These are phyloP conservation scores for Aspergillus sp. DNA, from an alignment of 2,329 filamentous ascomycete species.

Conservation along the genomic window DNA sequence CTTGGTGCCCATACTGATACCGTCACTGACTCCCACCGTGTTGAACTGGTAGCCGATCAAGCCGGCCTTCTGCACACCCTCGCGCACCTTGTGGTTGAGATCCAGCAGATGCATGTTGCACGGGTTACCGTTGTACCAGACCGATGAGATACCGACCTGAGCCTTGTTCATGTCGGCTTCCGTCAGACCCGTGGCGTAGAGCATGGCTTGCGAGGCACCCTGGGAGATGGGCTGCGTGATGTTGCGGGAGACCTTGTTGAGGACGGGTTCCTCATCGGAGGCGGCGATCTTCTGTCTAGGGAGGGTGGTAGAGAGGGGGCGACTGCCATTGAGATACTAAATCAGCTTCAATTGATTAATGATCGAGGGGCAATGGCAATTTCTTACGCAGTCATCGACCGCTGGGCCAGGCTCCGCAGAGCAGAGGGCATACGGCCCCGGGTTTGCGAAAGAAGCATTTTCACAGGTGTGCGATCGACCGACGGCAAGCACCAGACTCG, in stretches of 20 bases:
- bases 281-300: constrained; percentile 41
- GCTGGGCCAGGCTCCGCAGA: constrained; percentile 22
- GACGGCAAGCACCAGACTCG: neutral
- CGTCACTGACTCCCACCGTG: constrained; percentile 96
- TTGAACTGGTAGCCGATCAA: constrained; percentile 97
- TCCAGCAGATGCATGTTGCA: constrained; percentile 99
- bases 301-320: constrained; percentile 45
- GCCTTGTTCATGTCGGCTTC: constrained; percentile 92
- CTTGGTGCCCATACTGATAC: constrained; percentile 95
- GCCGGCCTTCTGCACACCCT: constrained; percentile 71
- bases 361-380: neutral
- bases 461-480: constrained; percentile 5
- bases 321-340: constrained; percentile 20
- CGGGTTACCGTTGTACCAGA: constrained; percentile 97
- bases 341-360: neutral
- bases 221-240: constrained; percentile 98
- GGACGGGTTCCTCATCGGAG: constrained; percentile 50
- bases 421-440: constrained; percentile 30
- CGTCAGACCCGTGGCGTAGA: constrained; percentile 88
- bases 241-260: constrained; percentile 80
- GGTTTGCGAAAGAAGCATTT: constrained; percentile 31
- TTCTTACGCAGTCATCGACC: constrained; percentile 11
- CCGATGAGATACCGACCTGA: constrained; percentile 95
- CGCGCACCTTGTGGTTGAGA: constrained; percentile 74
- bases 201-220: constrained; percentile 97